A percentile compares a stretch with the other conserved stretches of the same genome.
phyloP scores from a whole-genome alignment of 2,329 filamentous ascomycete genomes.

The Microcyclospora tardicrescens region DNA sequence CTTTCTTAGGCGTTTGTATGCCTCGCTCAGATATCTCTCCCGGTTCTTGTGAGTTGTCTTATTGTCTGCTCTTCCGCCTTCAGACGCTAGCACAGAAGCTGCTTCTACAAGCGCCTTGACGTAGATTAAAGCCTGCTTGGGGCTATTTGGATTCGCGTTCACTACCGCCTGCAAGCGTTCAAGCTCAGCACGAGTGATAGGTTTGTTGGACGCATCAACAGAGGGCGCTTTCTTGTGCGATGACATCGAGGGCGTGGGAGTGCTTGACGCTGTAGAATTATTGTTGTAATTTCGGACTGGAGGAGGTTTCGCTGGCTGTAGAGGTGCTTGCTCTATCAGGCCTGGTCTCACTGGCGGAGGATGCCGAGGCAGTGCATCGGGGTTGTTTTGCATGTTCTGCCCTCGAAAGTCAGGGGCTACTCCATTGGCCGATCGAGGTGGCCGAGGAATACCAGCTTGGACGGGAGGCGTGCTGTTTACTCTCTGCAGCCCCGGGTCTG shows the following conservation, averaged over 20 bases:
- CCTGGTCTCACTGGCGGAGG: conserved; percentile 43
- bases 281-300: conserved; percentile 42
- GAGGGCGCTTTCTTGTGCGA: conserved; percentile 14
- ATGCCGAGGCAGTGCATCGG: conserved; percentile 44
- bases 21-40: conserved; percentile 74
- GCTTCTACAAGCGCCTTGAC: conserved; percentile 82
- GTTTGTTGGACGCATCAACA: conserved; percentile 21
- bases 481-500: conserved; percentile 14
- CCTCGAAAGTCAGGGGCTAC: background rate
- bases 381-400: conserved; percentile 24
- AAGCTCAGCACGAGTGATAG: conserved; percentile 67
- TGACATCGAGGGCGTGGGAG: conserved; percentile 21
- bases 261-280: conserved; percentile 12
- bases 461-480: conserved; percentile 13
- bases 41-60: conserved; percentile 50
- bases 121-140: conserved; percentile 55
- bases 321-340: conserved; percentile 26
- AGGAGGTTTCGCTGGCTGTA: conserved; percentile 32
- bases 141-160: conserved; percentile 59
- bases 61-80: conserved; percentile 58
- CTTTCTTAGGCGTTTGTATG: conserved; percentile 85
- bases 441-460: conserved; percentile 1
- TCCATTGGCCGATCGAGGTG: background rate
- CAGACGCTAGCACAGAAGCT: conserved; percentile 62
- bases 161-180: conserved; percentile 58